Base-by-base conservation (phyloP, 2,329 filamentous ascomycete genomes). In the Pseudogymnoascus verrucosus region DNA sequence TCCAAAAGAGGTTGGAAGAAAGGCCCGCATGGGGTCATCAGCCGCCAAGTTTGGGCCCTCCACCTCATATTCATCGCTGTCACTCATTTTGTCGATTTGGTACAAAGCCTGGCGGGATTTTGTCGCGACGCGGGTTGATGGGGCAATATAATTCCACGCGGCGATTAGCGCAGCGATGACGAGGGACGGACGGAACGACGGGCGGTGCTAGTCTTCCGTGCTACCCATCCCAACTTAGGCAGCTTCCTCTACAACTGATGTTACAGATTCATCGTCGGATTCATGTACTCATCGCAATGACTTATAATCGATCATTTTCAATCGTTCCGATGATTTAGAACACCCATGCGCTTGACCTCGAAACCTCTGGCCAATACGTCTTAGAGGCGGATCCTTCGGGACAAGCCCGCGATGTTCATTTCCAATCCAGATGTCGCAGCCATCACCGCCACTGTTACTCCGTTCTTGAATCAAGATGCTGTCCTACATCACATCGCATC, bases 1-100 rank as follows among this genome's bases (percentile, higher is more conserved):
- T 62, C 93, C 93, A 74, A 98, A 97, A 0, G 90, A 85, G 2
- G 87, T 81, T 0, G 93, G 93, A 65, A 97, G 78, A 72, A 92
- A 96, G 61, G 85, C 82, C 71, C 87, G 84, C 80, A 93, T 83
- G 42, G 87, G 86, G 67, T 91, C 88, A 72, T 91, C 84, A 19
- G 77, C 78, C 36, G 82, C 80, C 65, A 87, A 70, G 36, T 80
- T 78, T 16, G 82, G 79, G 23, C 72, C 76, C 69, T 87, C 83
- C 44, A 88, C 77, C 66, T 83, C 79, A 69, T 80, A 78, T 57
- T 87, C 84, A 62, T 85, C 83, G 69, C 83, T 82, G 76, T 84
- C 82, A 70, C 80, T 83, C 84, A 87, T 87, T 3, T 39, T 70
- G 66, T 62, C 51, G 36, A 61, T 34, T 31, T 65, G 23, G 5